Percentiles rank a stretch among this genome's conserved stretches.
Conservation (phyloP, 495 filamentous ascomycete species). For the Penicillium manginii region DNA sequence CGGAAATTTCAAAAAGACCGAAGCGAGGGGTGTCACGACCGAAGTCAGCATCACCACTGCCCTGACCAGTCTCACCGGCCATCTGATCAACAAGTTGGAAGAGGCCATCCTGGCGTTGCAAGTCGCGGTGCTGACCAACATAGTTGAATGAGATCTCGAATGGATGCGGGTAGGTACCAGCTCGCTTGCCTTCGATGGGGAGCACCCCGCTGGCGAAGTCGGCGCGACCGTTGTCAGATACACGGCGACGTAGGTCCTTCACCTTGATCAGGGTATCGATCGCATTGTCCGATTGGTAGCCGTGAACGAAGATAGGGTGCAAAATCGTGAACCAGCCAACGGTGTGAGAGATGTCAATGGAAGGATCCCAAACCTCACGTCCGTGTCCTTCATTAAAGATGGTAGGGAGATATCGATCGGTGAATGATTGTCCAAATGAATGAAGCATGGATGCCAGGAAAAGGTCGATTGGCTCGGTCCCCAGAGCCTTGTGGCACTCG, state of each 20-base stretch:
- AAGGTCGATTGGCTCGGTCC: slow-evolving; percentile 58
- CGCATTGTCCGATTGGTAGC: slow-evolving; percentile 29
- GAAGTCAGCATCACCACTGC: slow-evolving; percentile 61
- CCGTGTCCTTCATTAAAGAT: slow-evolving; percentile 63
- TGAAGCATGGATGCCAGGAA: slow-evolving; percentile 55
- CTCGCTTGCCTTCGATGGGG: slow-evolving; percentile 40
- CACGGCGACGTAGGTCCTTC: slow-evolving; percentile 49
- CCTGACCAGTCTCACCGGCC: slow-evolving; percentile 49
- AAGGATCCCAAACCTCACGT: slow-evolving; percentile 53
- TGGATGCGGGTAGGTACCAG: slow-evolving; percentile 54
- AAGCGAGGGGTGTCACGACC: slow-evolving; percentile 59
- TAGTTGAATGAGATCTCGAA: slow-evolving; percentile 77
- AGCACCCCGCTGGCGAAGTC: slow-evolving; percentile 56
- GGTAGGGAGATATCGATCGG: slow-evolving; percentile 56
- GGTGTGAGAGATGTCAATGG: slow-evolving; percentile 60
- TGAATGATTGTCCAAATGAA: slow-evolving; percentile 53
- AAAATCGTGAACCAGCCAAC: slow-evolving; percentile 67
- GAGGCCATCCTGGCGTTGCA: slow-evolving; percentile 63
- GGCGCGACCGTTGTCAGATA: slow-evolving; percentile 53
- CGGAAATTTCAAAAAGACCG: slow-evolving; percentile 67
- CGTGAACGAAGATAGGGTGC: slow-evolving; percentile 46
- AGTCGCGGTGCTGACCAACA: slow-evolving; percentile 63
- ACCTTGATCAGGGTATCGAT: slow-evolving; percentile 46
- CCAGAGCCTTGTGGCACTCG: slow-evolving; percentile 49
- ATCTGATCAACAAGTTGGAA: slow-evolving; percentile 60